Base-by-base conservation (phyloP, 345 rosid genomes). In the Eucalyptus cladocalyx region DNA sequence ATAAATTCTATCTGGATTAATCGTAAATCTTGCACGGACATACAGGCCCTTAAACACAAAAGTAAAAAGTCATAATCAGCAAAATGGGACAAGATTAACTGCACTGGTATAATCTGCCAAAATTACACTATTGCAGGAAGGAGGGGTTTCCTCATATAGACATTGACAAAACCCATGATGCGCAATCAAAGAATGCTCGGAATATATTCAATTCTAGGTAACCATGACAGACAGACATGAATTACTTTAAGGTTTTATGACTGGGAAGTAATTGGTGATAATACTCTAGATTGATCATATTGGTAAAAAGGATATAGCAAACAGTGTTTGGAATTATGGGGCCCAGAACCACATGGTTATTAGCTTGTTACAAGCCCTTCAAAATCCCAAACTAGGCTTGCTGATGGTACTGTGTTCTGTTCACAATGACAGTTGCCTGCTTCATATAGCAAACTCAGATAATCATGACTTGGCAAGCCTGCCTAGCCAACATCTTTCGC, bases 1-100 rank as follows among this genome's bases (percentile, higher is more conserved):
- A 91, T 96, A 97, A 81, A 96, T 97, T 93, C 92, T 96, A 91
- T 97, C 99, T 21, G 99, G 98, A 92, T 97, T 98, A 91, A 98
- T 94, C 3, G 94, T 96, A 89, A 96, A 92, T 90, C 99, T 95
- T 60, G 99, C 90, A n/a, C 98, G 97, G 88, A 97, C 34, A 91
- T 97, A 97, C 23, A 96, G 93, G 50, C 98, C 99, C 98, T 98
- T 88, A 32, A 89, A 86, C 88, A 43, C 37, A 69, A 26, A 28
- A 26, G 83, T 19, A 13, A 76, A 23, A 76, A 21, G 17, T 76
- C 85, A 76, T 21, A 76, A 37, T 76, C 30, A 76, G 30, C 47
- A 21, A 76, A 40, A 76, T 23, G 85, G 47, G 85, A 40, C 47
- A 40, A 10, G 81, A 76, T 76, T 76, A 76, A 40, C 30, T 76